Percentiles rank a stretch among this genome's conserved stretches.
phyloP scores from a whole-genome alignment of 169 alveolate genomes.

The Plasmodium adleri region DNA sequence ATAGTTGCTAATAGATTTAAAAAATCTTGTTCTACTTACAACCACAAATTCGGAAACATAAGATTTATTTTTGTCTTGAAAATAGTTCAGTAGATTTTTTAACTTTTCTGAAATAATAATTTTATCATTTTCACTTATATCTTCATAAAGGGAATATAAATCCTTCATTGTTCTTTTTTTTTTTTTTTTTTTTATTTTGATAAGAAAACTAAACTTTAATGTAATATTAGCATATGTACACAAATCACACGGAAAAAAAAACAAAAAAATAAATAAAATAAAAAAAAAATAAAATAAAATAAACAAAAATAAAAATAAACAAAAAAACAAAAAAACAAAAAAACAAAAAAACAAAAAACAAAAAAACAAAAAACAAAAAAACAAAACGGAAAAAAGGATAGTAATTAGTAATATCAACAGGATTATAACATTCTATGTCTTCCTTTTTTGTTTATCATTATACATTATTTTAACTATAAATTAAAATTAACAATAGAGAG shows the following conservation, averaged over 20 bases:
- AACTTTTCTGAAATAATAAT: slow-evolving; percentile 58
- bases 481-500: slow-evolving; percentile 43
- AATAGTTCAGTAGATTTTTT: slow-evolving; percentile 44
- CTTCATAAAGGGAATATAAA: slow-evolving; percentile 58
- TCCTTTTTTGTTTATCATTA: slow-evolving; percentile 4
- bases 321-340: too few relatives aligned
- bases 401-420: slow-evolving; percentile 23
- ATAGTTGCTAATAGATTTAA: slow-evolving; percentile 60
- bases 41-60: slow-evolving; percentile 76
- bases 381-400: slow-evolving; percentile 1
- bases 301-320: too few relatives aligned
- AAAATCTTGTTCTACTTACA: slow-evolving; percentile 74
- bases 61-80: slow-evolving; percentile 43
- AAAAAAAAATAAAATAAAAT: too few relatives aligned
- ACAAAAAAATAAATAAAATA: too few relatives aligned
- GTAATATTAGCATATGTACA: not conserved
- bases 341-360: slow-evolving; percentile 12
- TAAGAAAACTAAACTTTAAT: not conserved
- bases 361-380: slow-evolving; percentile 13
- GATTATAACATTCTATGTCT: slow-evolving; percentile 16
- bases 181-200: not conserved
- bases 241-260: too few relatives aligned
- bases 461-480: slow-evolving; percentile 19
- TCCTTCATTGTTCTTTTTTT: slow-evolving; percentile 60
- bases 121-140: slow-evolving; percentile 66